Evolutionary conservation across 768 basidiomycete genomes (phyloP), one percentile per base, ranked within the genome.

Genomic region (Infundibulicybe gibba): DNA sequence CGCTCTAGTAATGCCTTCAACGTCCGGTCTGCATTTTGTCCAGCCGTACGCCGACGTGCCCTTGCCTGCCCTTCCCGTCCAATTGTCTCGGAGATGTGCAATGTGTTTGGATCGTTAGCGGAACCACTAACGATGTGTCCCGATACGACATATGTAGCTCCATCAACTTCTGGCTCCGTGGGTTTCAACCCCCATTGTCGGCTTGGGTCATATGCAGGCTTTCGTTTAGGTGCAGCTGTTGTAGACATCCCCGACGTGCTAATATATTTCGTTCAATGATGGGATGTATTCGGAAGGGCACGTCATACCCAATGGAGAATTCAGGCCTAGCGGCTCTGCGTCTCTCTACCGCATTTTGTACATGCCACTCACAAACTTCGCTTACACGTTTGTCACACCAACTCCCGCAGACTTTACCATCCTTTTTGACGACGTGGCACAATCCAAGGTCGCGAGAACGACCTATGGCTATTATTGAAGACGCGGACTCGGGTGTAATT

Each of bases 321-420:
- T 99, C 97, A 1, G 95, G 77, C 40, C 95, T 77, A 0, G 78
- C 79, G 0, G 87, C 85, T 8, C 93, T 75, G 13, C 77, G 73
- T 16, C 81, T 70, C 63, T 90, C 76, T 3, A 98, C 81, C 0
- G 94, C 90, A 17, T 76, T 75, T 50, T 91, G 85, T 34, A 97
- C 63, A 66, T 99, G 97, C 65, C 80, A 99, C 37, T 97, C 94
- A 64, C 97, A 99, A 3, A 89, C 84, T 15, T 89, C 85, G 61
- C 81, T 77, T 56, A 88, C 76, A 21, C 93, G 84, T 53, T 85
- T 91, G 67, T 99, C 95, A 42, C 84, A 90, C 95, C 95, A 98
- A 45, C 82, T 77, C 8, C 83, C 83, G 55, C 97, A 98, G 2
- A 73, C 56, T 43, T 85, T 85, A 1, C 93, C 92, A 48, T 95